Base-by-base conservation (phyloP, 1,284 basidiomycete genomes). In the Ustilago esculenta region DNA sequence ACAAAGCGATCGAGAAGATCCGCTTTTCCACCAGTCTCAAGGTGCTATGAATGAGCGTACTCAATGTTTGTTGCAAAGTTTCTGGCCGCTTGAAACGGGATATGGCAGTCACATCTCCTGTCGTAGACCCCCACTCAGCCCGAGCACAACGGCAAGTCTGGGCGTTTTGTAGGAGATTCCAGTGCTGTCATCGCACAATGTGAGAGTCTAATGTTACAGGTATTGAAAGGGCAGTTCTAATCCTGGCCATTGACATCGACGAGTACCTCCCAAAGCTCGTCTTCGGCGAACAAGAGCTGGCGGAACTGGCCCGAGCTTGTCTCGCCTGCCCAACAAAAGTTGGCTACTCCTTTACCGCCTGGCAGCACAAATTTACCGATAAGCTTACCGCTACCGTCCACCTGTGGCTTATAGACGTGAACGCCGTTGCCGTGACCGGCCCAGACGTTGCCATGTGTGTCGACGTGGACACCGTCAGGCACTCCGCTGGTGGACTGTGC, bases 271-370 rank as follows among this genome's bases (percentile, higher is more conserved):
- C 60, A 73, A n/a, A 73, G 53, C 59, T 73, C 61, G 32, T 66
- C 67, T 17, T 73, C 71, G 4, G 67, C 71, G 39, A 73, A 73
- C 35, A 73, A 29, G 15, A 73, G 67, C 35, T 55, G 53, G 12
- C 61, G 40, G 46, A 60, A 70, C 18, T 48, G 59, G 10, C 55
- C 50, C 5, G 42, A 27, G 30, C 34, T 36, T 4, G 53, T 50
- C 47, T 52, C 42, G 21, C 67, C 71, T 0, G 71, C 71, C 71
- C 67, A 73, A 43, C 71, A 73, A 18, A 73, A 70, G 58, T 73
- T 73, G 45, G 71, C 71, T 3, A 65, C 61, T 12, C 71, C 71
- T 21, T 58, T 65, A 12, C 46, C 63, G 21, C 48, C 54, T 2
- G 67, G 60, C n/a, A 73, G 50, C n/a, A 66, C 46, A 33, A 71